phyloP scores from a whole-genome alignment of 2,329 filamentous ascomycete genomes.

The Trichophyton benhamiae region DNA sequence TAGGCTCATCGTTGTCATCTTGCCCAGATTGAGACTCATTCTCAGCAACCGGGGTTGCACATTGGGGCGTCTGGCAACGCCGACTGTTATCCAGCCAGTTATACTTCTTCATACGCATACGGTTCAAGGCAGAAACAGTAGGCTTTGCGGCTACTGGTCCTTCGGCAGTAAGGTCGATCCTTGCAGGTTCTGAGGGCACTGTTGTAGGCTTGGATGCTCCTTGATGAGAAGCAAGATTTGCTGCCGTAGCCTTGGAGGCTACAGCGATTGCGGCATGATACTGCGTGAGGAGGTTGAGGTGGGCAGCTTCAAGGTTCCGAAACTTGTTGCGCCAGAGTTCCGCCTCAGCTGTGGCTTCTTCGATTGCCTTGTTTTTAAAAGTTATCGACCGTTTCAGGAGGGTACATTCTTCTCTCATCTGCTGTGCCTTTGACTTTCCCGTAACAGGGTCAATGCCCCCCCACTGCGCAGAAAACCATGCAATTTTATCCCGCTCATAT shows the following conservation, averaged over 20 bases:
- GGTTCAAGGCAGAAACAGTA: constrained; percentile 14
- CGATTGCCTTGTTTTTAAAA: constrained; percentile 17
- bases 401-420: constrained; percentile 12
- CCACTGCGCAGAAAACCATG: constrained; percentile 17
- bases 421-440: constrained; percentile 18
- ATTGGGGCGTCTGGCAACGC: background rate
- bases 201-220: background rate
- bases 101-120: constrained; percentile 23
- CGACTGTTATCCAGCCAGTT: constrained; percentile 19
- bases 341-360: constrained; percentile 20
- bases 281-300: background rate
- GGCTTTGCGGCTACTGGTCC: background rate
- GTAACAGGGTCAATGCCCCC: constrained; percentile 18
- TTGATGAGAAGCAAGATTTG: background rate
- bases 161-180: constrained; percentile 12
- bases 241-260: background rate
- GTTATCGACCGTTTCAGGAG: constrained; percentile 16
- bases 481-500: constrained; percentile 22
- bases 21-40: background rate
- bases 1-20: constrained; percentile 8
- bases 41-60: background rate
- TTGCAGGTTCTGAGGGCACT: constrained; percentile 13
- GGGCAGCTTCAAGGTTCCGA: constrained; percentile 12
- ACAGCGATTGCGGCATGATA: background rate
- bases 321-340: constrained; percentile 19